Base-by-base conservation (phyloP, 768 basidiomycete species). In the Udeniomyces megalosporus region DNA sequence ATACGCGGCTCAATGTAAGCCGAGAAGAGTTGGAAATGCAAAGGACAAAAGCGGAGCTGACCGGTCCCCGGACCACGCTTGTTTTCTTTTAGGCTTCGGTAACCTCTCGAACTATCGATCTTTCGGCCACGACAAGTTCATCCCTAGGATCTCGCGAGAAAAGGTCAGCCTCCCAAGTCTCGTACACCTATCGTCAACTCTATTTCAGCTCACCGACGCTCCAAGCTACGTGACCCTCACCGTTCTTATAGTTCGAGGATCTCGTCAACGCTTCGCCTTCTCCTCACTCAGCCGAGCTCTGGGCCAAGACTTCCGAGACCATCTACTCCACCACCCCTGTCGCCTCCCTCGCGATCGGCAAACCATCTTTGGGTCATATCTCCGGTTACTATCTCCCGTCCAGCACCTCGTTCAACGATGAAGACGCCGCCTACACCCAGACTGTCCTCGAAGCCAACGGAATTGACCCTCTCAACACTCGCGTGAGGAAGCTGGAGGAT, bases 351-450 rank as follows among this genome's bases (percentile, higher is more conserved):
- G 83, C 80, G 71, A 84, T 92, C 66, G 88, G 88, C 56, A 89
- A 90, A 71, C 84, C 83, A 7, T 64, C 69, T 2, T 62, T 59
- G 24, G 88, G 88, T 0, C 86, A 90, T 63, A 71, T 87, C 57
- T 86, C 84, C 32, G 87, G 88, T 70, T 92, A 91, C 72, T 92
- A 92, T 70, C 80, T 84, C 29, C 87, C 86, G 0, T 78, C 84
- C 64, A 70, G 64, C 10, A 65, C 79, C 11, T 81, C 84, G 24
- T 78, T 79, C n/a, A 85, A 88, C 64, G 80, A 81, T 0, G 89
- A 90, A 70, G 86, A 89, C 6, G 81, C 82, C 26, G 78, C 79
- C 0, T 34, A 35, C 22, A 80, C 91, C 26, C 88, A 90, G 71
- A 76, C 75, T 8, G 82, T 82, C 1, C 83, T 85, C 2, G 89